phyloP scores from a whole-genome alignment of 1,139 yeast species.

The Sugiyamaella grinbergsii region DNA sequence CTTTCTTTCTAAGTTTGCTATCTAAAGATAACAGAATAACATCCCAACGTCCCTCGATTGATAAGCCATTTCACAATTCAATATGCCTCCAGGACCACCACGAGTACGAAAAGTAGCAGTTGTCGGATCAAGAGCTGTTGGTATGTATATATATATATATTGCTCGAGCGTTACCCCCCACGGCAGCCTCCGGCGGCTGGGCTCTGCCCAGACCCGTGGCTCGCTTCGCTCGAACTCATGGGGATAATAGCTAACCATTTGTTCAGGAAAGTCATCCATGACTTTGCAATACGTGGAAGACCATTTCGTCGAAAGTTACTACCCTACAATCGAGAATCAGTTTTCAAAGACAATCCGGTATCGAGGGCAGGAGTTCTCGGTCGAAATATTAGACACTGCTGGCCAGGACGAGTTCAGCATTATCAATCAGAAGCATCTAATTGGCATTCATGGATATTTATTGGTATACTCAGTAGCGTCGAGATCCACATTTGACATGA shows the following conservation, averaged over 20 bases:
- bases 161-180: too few species aligned
- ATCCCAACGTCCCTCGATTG: too few species aligned
- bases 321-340: conserved; percentile 90
- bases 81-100: conserved; percentile 15
- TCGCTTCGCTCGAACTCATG: not conserved
- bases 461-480: conserved; percentile 82
- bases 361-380: conserved; percentile 63
- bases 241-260: not conserved
- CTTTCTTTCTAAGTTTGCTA: too few species aligned
- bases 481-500: conserved; percentile 73
- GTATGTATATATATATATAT: conserved; percentile 45
- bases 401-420: conserved; percentile 84
- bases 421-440: conserved; percentile 75
- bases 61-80: too few species aligned
- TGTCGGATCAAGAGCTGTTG: conserved; percentile 87
- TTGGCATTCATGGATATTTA: conserved; percentile 82
- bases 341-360: conserved; percentile 70
- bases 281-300: conserved; percentile 88
- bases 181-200: too few species aligned
- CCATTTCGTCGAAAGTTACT: conserved; percentile 84
- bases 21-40: too few species aligned
- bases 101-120: conserved; percentile 68
- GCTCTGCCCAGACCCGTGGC: conserved; percentile 1
- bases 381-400: conserved; percentile 88
- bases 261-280: conserved; percentile 69